Conservation (phyloP, 768 basidiomycete genomes). For the Mrakia gelida region DNA sequence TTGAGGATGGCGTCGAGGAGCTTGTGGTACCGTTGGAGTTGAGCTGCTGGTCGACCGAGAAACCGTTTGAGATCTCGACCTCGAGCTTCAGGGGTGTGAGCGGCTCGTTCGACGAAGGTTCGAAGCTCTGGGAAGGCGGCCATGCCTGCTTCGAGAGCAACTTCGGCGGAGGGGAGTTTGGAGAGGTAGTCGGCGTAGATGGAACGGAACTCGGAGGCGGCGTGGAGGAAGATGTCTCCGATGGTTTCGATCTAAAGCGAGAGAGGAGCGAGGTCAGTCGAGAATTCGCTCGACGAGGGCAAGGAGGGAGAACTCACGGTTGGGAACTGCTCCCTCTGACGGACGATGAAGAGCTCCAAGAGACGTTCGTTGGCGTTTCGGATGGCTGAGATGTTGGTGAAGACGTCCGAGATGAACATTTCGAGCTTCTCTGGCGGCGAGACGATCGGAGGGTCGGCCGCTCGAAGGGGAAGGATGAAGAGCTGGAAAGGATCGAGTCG, state of each 20-base stretch:
- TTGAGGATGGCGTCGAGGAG: constrained; percentile 78
- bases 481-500: constrained; percentile 49
- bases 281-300: not conserved
- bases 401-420: constrained; percentile 82
- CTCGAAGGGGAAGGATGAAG: constrained; percentile 69
- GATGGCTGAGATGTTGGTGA: constrained; percentile 83
- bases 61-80: constrained; percentile 72
- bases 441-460: constrained; percentile 72
- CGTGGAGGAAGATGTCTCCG: constrained; percentile 82
- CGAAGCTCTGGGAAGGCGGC: constrained; percentile 76
- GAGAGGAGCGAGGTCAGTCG: not conserved
- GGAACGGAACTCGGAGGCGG: constrained; percentile 78
- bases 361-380: constrained; percentile 74
- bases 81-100: constrained; percentile 55
- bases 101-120: constrained; percentile 69
- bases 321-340: constrained; percentile 72
- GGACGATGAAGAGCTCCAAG: constrained; percentile 78
- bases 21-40: constrained; percentile 77
- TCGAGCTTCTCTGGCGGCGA: constrained; percentile 56
- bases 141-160: constrained; percentile 77
- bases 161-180: constrained; percentile 71
- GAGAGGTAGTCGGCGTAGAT: constrained; percentile 71
- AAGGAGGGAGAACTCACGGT: constrained; percentile 42
- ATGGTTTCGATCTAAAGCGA: constrained; percentile 59
- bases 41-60: constrained; percentile 71